Evolutionary conservation across 2,329 filamentous ascomycete species (phyloP).

Genomic region (Pseudogymnoascus sp.): DNA sequence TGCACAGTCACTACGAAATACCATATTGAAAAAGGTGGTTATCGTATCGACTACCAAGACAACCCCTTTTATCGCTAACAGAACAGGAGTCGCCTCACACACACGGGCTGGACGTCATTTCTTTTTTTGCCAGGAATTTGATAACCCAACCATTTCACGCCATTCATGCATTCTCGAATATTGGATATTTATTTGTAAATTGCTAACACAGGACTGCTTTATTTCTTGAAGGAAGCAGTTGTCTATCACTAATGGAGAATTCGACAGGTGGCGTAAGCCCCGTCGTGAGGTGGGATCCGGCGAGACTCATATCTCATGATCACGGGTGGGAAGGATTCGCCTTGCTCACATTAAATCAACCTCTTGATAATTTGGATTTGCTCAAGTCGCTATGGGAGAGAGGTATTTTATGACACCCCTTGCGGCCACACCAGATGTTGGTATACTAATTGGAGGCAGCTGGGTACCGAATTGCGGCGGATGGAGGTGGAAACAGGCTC

Average conservation of each 20-base stretch:
- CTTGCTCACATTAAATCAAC: slow-evolving; percentile 13
- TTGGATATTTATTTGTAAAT: neutral
- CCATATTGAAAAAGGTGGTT: neutral
- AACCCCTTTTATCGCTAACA: slow-evolving; percentile 3
- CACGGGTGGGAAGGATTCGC: neutral
- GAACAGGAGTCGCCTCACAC: neutral
- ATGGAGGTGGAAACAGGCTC: slow-evolving; percentile 75
- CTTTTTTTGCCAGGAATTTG: neutral
- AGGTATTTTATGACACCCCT: slow-evolving; percentile 10
- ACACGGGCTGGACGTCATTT: neutral
- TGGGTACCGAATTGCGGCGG: slow-evolving; percentile 66
- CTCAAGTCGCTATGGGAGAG: slow-evolving; percentile 11
- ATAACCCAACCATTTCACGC: neutral
- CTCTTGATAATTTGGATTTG: slow-evolving; percentile 8
- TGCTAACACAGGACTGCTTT: neutral
- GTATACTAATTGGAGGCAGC: slow-evolving; percentile 36
- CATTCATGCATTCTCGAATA: neutral
- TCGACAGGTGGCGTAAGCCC: neutral
- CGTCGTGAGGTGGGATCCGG: neutral
- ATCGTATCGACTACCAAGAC: neutral
- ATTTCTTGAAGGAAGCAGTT: neutral
- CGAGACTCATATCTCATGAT: neutral
- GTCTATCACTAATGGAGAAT: neutral
- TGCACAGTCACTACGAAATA: neutral
- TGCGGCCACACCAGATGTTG: slow-evolving; percentile 12